A percentile compares a stretch with the other conserved stretches of the same genome.
Conservation (phyloP, 257 asterid species). For the Echium plantagineum region DNA sequence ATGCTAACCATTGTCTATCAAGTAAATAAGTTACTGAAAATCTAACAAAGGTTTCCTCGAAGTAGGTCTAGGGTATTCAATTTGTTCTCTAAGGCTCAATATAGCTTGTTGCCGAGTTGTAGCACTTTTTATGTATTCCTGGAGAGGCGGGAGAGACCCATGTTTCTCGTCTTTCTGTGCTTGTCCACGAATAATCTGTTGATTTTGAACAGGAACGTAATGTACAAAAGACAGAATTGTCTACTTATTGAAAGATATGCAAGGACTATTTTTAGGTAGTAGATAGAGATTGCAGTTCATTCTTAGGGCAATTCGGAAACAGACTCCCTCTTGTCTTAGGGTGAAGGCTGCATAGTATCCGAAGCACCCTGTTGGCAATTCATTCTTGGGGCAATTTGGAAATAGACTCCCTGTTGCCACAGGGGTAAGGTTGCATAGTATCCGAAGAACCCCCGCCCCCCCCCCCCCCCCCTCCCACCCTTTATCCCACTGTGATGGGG, state of each 20-base stretch:
- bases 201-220: conserved; percentile 2
- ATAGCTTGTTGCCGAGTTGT: conserved; percentile 34
- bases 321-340: too few relatives aligned
- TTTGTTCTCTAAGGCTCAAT: conserved; percentile 24
- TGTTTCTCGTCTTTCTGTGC: conserved; percentile 29
- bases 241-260: background rate
- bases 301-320: too few relatives aligned
- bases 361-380: background rate
- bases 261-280: background rate
- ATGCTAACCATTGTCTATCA: too few relatives aligned
- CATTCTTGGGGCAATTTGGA: too few relatives aligned
- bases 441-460: too few relatives aligned
- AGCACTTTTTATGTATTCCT: conserved; percentile 54
- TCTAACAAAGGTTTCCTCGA: conserved; percentile 54
- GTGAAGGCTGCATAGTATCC: too few relatives aligned
- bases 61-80: conserved; percentile 23
- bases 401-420: too few relatives aligned
- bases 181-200: conserved; percentile 66
- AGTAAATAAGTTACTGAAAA: conserved; percentile 26
- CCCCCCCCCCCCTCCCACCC: too few relatives aligned
- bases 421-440: too few relatives aligned
- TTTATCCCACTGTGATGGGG: too few relatives aligned
- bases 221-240: background rate
- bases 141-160: conserved; percentile 52
- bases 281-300: too few relatives aligned